phyloP scores from a whole-genome alignment of 768 basidiomycete species.

The Clitopilus hobsonii region DNA sequence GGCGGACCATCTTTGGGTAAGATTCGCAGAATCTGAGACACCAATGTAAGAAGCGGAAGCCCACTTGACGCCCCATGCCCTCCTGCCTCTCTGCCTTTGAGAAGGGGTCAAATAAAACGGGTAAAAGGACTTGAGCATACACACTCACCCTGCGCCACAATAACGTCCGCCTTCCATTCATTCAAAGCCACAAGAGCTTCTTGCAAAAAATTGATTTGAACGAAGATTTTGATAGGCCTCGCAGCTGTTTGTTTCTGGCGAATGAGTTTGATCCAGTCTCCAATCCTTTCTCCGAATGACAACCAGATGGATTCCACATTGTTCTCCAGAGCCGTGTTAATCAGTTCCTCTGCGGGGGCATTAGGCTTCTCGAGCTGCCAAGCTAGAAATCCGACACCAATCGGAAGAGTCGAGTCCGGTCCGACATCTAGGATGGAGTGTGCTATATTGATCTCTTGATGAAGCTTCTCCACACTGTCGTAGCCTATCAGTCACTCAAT shows the following conservation, averaged over 20 bases:
- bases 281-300: slow-evolving; percentile 57
- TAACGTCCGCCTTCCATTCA: slow-evolving; percentile 67
- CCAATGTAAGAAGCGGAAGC: slow-evolving; percentile 54
- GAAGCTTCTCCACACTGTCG: slow-evolving; percentile 36
- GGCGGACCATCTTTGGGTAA: slow-evolving; percentile 40
- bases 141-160: slow-evolving; percentile 70
- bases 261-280: slow-evolving; percentile 56
- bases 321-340: slow-evolving; percentile 48
- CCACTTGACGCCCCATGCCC: slow-evolving; percentile 64
- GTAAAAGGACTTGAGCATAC: slow-evolving; percentile 4
- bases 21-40: slow-evolving; percentile 48
- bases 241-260: slow-evolving; percentile 46
- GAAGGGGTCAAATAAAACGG: slow-evolving; percentile 5
- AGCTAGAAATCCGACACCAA: slow-evolving; percentile 73
- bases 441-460: slow-evolving; percentile 49
- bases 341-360: slow-evolving; percentile 31
- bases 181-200: slow-evolving; percentile 57
- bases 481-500: slow-evolving; percentile 38
- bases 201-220: slow-evolving; percentile 57
- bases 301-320: slow-evolving; percentile 70
- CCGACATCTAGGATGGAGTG: slow-evolving; percentile 34
- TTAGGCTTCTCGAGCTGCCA: slow-evolving; percentile 62
- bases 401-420: slow-evolving; percentile 35
- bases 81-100: slow-evolving; percentile 70
- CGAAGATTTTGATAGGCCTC: slow-evolving; percentile 50